A percentile compares a stretch with the other conserved stretches of the same genome.
Conservation (phyloP, 116 monocot species). For the Posidonia oceanica region DNA sequence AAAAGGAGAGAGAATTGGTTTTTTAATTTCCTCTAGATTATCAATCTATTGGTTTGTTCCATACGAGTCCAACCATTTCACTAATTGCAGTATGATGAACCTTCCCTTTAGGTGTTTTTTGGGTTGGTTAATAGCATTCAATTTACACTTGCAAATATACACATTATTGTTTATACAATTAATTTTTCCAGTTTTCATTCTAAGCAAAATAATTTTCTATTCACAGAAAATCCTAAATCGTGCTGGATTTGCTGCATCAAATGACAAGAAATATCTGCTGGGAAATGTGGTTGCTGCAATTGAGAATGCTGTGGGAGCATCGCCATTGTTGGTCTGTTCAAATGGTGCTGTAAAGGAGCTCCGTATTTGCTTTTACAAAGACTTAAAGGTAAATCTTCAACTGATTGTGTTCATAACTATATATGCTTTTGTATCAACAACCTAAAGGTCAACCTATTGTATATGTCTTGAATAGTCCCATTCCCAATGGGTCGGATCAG, state of each 20-base stretch:
- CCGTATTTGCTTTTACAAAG: slow-evolving; percentile 69
- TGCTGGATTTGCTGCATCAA: slow-evolving; percentile 62
- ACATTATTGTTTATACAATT: neutral
- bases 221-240: slow-evolving; percentile 43
- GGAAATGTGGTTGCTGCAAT: slow-evolving; percentile 42
- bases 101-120: no score
- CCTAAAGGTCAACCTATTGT: no score
- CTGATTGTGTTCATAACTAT: no score
- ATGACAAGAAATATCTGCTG: slow-evolving; percentile 43
- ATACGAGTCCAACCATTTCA: no score
- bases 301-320: slow-evolving; percentile 48
- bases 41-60: no score
- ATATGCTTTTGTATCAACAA: no score
- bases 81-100: no score
- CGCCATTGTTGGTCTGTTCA: slow-evolving; percentile 55
- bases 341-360: slow-evolving; percentile 59
- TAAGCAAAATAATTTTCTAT: neutral
- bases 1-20: no score
- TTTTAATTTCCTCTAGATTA: no score
- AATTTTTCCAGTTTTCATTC: no score
- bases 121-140: neutral
- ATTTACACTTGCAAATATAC: neutral
- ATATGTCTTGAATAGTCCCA: no score
- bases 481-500: no score
- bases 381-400: slow-evolving; percentile 43